Conservation (phyloP, 2,329 filamentous ascomycete genomes). For the Sporothrix phasma region DNA sequence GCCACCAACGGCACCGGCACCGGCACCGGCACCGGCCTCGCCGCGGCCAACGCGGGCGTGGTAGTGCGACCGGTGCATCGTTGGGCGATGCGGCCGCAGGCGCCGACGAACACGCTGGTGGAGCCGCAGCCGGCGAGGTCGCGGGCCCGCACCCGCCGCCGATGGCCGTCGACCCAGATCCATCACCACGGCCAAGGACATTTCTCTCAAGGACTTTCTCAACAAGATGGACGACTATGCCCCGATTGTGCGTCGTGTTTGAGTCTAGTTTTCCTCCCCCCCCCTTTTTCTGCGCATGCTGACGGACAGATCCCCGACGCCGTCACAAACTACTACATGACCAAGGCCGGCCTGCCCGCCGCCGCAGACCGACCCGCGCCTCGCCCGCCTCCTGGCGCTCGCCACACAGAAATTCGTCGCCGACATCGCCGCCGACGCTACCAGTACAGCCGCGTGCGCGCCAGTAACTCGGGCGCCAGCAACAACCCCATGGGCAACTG, state of each 20-base stretch:
- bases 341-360: conserved; percentile 89
- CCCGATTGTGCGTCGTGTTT: conserved; percentile 68
- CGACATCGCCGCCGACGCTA: conserved; percentile 97
- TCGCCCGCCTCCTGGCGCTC: conserved; percentile 85
- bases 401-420: conserved; percentile 99
- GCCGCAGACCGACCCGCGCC: conserved; percentile 77
- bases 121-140: background rate
- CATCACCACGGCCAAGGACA: conserved; percentile 68
- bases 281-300: background rate
- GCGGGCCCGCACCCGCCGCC: background rate
- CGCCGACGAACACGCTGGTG: background rate
- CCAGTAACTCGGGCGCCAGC: conserved; percentile 70
- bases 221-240: conserved; percentile 97
- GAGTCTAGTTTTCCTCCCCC: no score
- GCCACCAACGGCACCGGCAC: conserved; percentile 14
- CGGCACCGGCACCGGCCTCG: background rate
- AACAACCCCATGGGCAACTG: conserved; percentile 87
- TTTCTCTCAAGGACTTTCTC: conserved; percentile 83
- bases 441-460: conserved; percentile 91
- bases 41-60: conserved; percentile 7
- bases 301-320: conserved; percentile 79
- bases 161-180: conserved; percentile 6
- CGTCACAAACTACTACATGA: conserved; percentile 96
- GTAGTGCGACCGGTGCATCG: background rate
- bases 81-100: background rate